A percentile compares a stretch with the other conserved stretches of the same genome.
Evolutionary conservation across 768 basidiomycete genomes (phyloP).

Genomic region (Nidularia pulvinata): DNA sequence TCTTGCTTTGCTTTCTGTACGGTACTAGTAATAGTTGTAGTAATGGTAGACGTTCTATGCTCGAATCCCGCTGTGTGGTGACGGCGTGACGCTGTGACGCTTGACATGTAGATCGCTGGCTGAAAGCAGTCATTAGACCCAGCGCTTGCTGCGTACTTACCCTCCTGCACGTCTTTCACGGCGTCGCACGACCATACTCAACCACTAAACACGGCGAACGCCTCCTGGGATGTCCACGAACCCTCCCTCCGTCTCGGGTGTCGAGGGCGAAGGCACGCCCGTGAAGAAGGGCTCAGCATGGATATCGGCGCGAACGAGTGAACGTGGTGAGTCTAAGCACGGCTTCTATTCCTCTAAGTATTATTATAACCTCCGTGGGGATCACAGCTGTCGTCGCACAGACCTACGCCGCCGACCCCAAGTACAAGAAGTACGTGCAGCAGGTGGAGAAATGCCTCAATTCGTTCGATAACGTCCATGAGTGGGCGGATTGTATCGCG

Average conservation of each 20-base stretch:
- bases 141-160: not conserved
- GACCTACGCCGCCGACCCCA: slow-evolving; percentile 76
- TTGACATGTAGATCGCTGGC: too few relatives aligned
- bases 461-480: slow-evolving; percentile 94
- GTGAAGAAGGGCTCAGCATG: slow-evolving; percentile 36
- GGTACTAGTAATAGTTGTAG: not conserved
- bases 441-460: slow-evolving; percentile 93
- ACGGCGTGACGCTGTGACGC: not conserved
- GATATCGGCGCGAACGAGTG: slow-evolving; percentile 41
- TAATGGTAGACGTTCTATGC: not conserved
- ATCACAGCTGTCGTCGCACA: slow-evolving; percentile 47
- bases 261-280: slow-evolving; percentile 27
- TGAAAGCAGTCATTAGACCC: too few relatives aligned
- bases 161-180: not conserved
- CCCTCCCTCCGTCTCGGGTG: slow-evolving; percentile 21
- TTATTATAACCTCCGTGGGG: not conserved
- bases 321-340: slow-evolving; percentile 41
- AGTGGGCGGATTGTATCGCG: slow-evolving; percentile 99
- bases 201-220: not conserved
- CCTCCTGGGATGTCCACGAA: slow-evolving; percentile 18
- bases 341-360: slow-evolving; percentile 1
- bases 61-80: not conserved
- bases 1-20: not conserved
- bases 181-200: not conserved
- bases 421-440: slow-evolving; percentile 91